These are phyloP conservation scores for Talaromyces rugulosus DNA, from an alignment of 2,329 filamentous ascomycete genomes.

Conservation along the genomic window DNA sequence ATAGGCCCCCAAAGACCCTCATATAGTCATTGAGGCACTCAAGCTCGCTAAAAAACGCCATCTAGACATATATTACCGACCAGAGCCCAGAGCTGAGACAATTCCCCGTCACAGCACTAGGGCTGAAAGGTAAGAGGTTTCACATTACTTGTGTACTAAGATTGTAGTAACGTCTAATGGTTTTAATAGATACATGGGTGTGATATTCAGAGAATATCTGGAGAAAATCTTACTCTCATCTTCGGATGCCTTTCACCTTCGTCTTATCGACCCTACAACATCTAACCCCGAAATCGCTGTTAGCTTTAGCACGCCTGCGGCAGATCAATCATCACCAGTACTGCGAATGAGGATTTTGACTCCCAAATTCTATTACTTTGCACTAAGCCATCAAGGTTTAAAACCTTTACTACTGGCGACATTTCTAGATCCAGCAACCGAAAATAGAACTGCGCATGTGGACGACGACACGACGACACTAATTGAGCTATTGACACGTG, in stretches of 20 bases:
- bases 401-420: neutral
- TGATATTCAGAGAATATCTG: constrained; percentile 3
- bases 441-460: neutral
- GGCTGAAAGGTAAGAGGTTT: neutral
- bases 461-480: neutral
- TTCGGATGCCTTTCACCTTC: neutral
- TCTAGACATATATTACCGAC: neutral
- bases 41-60: neutral
- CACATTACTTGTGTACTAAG: neutral
- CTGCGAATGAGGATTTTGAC: neutral
- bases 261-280: neutral
- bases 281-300: neutral
- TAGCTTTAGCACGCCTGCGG: neutral
- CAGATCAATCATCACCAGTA: neutral
- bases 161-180: neutral
- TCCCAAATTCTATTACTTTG: constrained; percentile 1
- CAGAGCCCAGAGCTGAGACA: neutral
- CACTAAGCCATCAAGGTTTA: neutral
- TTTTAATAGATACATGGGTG: neutral
- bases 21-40: constrained; percentile 3
- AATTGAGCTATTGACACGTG: constrained; percentile 1
- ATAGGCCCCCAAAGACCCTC: neutral
- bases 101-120: neutral
- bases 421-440: neutral
- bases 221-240: neutral